These are phyloP conservation scores for Nitzschia inconspicua DNA, from an alignment of 108 stramenopile species.

Conservation along the genomic window DNA sequence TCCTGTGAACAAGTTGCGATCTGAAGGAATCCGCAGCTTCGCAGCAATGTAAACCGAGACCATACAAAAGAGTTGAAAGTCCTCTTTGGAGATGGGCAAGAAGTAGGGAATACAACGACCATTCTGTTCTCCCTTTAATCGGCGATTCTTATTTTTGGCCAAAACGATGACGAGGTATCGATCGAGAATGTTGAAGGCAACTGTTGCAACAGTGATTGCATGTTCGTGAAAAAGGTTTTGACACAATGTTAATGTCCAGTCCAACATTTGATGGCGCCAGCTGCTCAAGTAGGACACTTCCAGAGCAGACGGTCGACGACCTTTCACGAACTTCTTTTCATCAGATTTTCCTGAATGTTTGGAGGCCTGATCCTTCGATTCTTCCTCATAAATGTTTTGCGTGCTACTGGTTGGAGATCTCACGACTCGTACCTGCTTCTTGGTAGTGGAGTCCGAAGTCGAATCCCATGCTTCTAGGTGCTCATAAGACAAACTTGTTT, in stretches of 20 bases:
- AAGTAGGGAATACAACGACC: constrained; percentile 2
- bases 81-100: constrained; percentile 40
- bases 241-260: constrained; percentile 26
- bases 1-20: constrained; percentile 5
- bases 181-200: constrained; percentile 64
- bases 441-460: background rate
- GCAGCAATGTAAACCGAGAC: constrained; percentile 66
- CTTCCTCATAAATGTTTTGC: background rate
- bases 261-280: constrained; percentile 40
- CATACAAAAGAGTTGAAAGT: constrained; percentile 74
- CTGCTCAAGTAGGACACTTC: background rate
- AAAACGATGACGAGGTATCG: constrained; percentile 41
- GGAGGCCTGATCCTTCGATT: background rate
- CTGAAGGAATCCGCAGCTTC: constrained; percentile 44
- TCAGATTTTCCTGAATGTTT: background rate
- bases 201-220: constrained; percentile 36
- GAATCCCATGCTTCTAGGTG: background rate
- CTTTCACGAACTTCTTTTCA: background rate
- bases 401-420: background rate
- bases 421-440: background rate
- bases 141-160: background rate
- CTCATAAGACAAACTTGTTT: too few species aligned
- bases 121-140: too few species aligned
- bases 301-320: background rate
- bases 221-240: constrained; percentile 17